Base-by-base conservation (phyloP, 192 early-diverging fungal species). In the Backusella luteola region DNA sequence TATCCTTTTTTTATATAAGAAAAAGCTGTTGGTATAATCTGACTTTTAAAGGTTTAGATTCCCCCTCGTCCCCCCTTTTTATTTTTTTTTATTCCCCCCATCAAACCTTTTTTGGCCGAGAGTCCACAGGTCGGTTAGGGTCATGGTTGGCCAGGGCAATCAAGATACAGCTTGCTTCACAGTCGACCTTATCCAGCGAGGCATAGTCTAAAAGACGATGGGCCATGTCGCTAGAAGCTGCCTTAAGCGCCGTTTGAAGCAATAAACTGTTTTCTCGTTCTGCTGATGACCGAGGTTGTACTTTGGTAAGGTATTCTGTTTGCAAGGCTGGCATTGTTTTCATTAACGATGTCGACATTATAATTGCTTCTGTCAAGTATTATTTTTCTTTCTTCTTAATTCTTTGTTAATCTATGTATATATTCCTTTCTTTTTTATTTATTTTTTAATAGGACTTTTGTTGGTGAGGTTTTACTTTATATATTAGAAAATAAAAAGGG, bases 81-180 rank as follows among this genome's bases (percentile, higher is more conserved):
- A 8, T 36, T 21, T 11, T 34, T 34, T 67, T 29, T 17, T 41
- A 4, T 41, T 69, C 35, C 35, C 35, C 67, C 68, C 68, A 39
- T 69, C 68, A 69, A 53, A 73, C 72, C 72, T 53, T 63, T 73
- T 73, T 59, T 32, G 72, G 36, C 34, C 53, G 32, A n/a, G 17
- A 38, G 29, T 63, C 35, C 32, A 23, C 70, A 26, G 56, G 56
- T 29, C 56, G 56, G 56, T 63, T 68, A 9, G 71, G 52, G 56
- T 77, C 67, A 70, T 81, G 76, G 52, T 81, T 81, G 12, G 80
- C 76, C 42, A 81, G 34, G 34, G 72, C 67, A 59, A 81, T 81
- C 53, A 81, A 72, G 34, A 81, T 81, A 68, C 73, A 75, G 34
- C 80, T 71, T 41, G 80, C 80, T 53, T 81, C 80, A 35, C 76